Base-by-base conservation (phyloP, 2,329 filamentous ascomycete genomes). In the Plectosphaerella plurivora region DNA sequence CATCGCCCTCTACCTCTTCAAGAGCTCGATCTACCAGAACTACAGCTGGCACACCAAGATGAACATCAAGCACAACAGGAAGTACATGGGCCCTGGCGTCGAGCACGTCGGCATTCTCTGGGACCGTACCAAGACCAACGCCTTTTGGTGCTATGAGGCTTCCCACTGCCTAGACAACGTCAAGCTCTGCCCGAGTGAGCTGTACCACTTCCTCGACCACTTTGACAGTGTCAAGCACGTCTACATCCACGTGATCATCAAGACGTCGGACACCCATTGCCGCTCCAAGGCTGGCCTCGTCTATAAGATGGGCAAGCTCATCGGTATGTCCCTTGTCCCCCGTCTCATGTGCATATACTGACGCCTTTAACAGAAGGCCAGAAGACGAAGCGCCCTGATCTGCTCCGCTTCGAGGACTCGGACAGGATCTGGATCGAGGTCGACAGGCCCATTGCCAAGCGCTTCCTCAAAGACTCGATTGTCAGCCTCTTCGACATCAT, bases 211-310 rank as follows among this genome's bases (percentile, higher is more conserved):
- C 15, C 33, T 44, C 12, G 42, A 14, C 9, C 10, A 49, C 6
- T 46, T 47, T 22, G 7, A 45, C 18, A 11, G 35, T 0, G 3
- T 57, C 1, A 18, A 52, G 2, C 3, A 33, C 9, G 1, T 53
- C 39, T 50, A 61, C 18, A 50, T 71, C 0, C 48, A 65, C 46
- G 41, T 52, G 5, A 58, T 70, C 35, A 69, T 65, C 53, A 49
- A 71, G 42, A 53, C 70, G 8, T 25, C 61, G 11, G 55, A 57
- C 28, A 11, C 60, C 4, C 50, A 4, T 16, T 22, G 28, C 5
- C 25, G 25, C 11, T 12, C 18, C 8, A 44, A 28, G 24, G 12
- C 22, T 11, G 22, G 8, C 9, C 10, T n/a, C 10, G 35, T 33
- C 12, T 9, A 16, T 1, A 35, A 9, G 4, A 28, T 45, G 5